A percentile compares a stretch with the other conserved stretches of the same genome.
Evolutionary conservation across 768 basidiomycete species (phyloP).

Genomic region (Tulasnella sp.): DNA sequence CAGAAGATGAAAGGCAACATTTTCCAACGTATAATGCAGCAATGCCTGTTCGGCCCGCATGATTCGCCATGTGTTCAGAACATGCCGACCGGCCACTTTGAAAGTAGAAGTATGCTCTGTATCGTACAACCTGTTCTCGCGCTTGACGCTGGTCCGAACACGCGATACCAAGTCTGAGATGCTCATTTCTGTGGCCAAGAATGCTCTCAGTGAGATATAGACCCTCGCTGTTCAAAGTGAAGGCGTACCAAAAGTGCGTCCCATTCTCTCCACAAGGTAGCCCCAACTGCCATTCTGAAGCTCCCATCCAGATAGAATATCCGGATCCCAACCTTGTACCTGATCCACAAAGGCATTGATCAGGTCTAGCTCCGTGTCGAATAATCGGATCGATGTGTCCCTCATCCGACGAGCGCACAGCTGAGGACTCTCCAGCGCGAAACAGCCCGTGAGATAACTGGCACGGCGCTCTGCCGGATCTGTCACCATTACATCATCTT

Average conservation of each 20-base stretch:
- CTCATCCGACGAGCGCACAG: constrained; percentile 36
- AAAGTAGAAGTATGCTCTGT: constrained; percentile 68
- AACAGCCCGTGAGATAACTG: constrained; percentile 36
- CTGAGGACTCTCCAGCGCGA: constrained; percentile 35
- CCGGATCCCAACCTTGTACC: constrained; percentile 73
- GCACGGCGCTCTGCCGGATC: constrained; percentile 28
- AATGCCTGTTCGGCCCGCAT: constrained; percentile 77
- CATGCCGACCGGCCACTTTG: constrained; percentile 77
- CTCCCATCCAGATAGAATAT: constrained; percentile 89
- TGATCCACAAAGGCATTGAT: constrained; percentile 67
- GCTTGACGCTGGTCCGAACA: constrained; percentile 38
- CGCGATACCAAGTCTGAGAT: constrained; percentile 65
- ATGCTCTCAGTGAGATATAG: not conserved
- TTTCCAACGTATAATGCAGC: constrained; percentile 78
- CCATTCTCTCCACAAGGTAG: constrained; percentile 62
- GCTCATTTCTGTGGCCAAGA: constrained; percentile 45
- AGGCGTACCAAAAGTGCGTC: constrained; percentile 41
- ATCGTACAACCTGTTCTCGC: constrained; percentile 54
- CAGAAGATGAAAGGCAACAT: constrained; percentile 74
- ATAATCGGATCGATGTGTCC: constrained; percentile 38
- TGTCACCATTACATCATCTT: constrained; percentile 29
- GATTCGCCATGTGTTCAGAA: constrained; percentile 86
- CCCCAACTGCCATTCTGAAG: constrained; percentile 85
- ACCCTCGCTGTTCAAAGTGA: not conserved
- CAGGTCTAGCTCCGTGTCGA: constrained; percentile 65